A percentile compares a stretch with the other conserved stretches of the same genome.
Evolutionary conservation across 148 eudicot species (phyloP).

Genomic region (Amaranthus palmeri): DNA sequence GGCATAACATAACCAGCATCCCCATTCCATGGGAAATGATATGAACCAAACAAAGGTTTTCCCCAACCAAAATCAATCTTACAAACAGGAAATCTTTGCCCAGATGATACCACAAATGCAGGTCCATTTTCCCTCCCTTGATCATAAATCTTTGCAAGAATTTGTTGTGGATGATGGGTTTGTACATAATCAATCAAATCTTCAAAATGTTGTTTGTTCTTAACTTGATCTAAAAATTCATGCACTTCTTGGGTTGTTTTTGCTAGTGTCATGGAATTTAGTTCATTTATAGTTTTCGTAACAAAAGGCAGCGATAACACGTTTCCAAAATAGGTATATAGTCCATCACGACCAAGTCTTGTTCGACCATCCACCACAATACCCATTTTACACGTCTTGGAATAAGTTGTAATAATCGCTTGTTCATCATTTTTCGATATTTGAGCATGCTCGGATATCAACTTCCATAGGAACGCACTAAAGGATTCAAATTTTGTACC

Average conservation of each 20-base stretch:
- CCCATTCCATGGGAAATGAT: constrained; percentile 71
- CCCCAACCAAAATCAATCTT: constrained; percentile 85
- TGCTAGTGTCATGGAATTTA: constrained; percentile 35
- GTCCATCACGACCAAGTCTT: constrained; percentile 25
- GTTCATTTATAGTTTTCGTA: constrained; percentile 23
- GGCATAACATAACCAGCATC: constrained; percentile 72
- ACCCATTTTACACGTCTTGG: constrained; percentile 43
- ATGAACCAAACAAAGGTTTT: constrained; percentile 52
- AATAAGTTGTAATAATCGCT: not conserved
- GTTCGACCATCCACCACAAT: constrained; percentile 71
- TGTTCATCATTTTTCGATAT: not conserved
- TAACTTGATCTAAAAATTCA: constrained; percentile 31
- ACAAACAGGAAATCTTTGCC: constrained; percentile 43
- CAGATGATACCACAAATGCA: constrained; percentile 61
- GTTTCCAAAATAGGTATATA: constrained; percentile 50
- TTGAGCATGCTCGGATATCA: constrained; percentile 30
- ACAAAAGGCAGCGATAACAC: constrained; percentile 63
- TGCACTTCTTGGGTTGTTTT: constrained; percentile 43
- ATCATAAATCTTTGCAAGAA: constrained; percentile 40
- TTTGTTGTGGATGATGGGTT: constrained; percentile 49
- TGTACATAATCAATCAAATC: constrained; percentile 73
- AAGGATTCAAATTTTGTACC: constrained; percentile 45
- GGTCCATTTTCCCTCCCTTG: constrained; percentile 35
- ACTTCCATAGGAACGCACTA: constrained; percentile 62
- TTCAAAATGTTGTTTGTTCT: constrained; percentile 51